phyloP scores from a whole-genome alignment of 1,139 yeast species.

The Geotrichum bryndzae region DNA sequence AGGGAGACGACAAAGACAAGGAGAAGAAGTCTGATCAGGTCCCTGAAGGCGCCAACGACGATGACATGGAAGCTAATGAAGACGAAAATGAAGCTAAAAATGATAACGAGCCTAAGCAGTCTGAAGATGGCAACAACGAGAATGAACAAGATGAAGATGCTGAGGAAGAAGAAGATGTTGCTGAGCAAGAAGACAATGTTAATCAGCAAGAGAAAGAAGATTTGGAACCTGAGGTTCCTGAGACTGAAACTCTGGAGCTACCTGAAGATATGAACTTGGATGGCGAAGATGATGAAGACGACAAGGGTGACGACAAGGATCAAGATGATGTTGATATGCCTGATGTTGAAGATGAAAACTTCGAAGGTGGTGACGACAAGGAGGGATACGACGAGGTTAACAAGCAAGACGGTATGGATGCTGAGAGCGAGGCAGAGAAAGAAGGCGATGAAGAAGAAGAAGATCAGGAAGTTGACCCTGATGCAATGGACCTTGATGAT shows the following conservation, averaged over 20 bases:
- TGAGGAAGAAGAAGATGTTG: slow-evolving; percentile 40
- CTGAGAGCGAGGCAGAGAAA: slow-evolving; percentile 34
- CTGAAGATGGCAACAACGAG: slow-evolving; percentile 25
- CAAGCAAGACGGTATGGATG: slow-evolving; percentile 34
- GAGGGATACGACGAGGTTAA: slow-evolving; percentile 54
- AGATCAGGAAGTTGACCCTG: slow-evolving; percentile 64
- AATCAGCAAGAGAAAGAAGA: slow-evolving; percentile 64
- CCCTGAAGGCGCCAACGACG: slow-evolving; percentile 50
- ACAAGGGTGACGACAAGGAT: slow-evolving; percentile 33
- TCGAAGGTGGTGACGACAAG: slow-evolving; percentile 45
- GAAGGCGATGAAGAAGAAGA: slow-evolving; percentile 63
- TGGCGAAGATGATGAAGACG: slow-evolving; percentile 50
- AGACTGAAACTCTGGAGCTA: slow-evolving; percentile 71
- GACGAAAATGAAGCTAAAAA: slow-evolving; percentile 73
- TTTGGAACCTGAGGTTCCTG: slow-evolving; percentile 67
- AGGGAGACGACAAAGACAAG: slow-evolving; percentile 68
- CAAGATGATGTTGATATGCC: slow-evolving; percentile 38
- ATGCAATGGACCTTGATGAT: slow-evolving; percentile 64
- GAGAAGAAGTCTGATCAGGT: slow-evolving; percentile 63
- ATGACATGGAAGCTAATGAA: slow-evolving; percentile 57
- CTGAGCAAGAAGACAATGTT: slow-evolving; percentile 39
- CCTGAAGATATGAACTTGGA: slow-evolving; percentile 86
- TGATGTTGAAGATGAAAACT: slow-evolving; percentile 29
- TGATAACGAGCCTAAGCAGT: slow-evolving; percentile 63
- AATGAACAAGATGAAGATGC: slow-evolving; percentile 32